Evolutionary conservation across 1,284 basidiomycete genomes (phyloP).

Genomic region (Trichosporon inkin): DNA sequence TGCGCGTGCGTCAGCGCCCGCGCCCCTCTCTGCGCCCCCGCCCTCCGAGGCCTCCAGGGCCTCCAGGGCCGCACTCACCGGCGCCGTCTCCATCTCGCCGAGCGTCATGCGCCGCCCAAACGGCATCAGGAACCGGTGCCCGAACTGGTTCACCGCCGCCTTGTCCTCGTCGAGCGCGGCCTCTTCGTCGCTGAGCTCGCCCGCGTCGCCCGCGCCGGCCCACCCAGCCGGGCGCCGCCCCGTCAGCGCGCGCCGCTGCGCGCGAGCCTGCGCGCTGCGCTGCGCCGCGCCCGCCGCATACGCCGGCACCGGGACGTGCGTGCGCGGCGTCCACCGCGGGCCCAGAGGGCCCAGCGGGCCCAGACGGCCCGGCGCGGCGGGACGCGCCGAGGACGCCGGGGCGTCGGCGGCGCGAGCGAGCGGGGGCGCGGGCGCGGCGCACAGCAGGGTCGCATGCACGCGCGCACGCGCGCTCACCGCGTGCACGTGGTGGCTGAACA

Average conservation of each 20-base stretch:
- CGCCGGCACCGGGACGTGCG: not conserved
- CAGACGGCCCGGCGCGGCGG: too few species aligned
- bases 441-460: conserved; percentile 24
- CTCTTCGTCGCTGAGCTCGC: conserved; percentile 42
- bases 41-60: not conserved
- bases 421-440: conserved; percentile 5
- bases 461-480: conserved; percentile 28
- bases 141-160: conserved; percentile 40
- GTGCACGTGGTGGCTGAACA: conserved; percentile 37
- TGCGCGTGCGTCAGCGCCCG: conserved; percentile 16
- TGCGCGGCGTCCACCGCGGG: not conserved
- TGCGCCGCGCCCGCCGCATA: not conserved
- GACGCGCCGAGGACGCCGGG: too few species aligned
- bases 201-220: conserved; percentile 31
- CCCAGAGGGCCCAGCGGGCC: too few species aligned
- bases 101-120: conserved; percentile 44
- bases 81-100: conserved; percentile 45
- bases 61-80: conserved; percentile 21
- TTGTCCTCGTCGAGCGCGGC: conserved; percentile 35
- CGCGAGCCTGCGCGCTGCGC: conserved; percentile 18
- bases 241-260: conserved; percentile 32
- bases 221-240: conserved; percentile 33
- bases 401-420: not conserved
- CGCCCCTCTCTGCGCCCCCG: not conserved
- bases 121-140: conserved; percentile 44